A percentile compares a stretch with the other conserved stretches of the same genome.
These are phyloP conservation scores for Parathielavia hyrcaniae DNA, from an alignment of 495 filamentous ascomycete species.

Conservation along the genomic window DNA sequence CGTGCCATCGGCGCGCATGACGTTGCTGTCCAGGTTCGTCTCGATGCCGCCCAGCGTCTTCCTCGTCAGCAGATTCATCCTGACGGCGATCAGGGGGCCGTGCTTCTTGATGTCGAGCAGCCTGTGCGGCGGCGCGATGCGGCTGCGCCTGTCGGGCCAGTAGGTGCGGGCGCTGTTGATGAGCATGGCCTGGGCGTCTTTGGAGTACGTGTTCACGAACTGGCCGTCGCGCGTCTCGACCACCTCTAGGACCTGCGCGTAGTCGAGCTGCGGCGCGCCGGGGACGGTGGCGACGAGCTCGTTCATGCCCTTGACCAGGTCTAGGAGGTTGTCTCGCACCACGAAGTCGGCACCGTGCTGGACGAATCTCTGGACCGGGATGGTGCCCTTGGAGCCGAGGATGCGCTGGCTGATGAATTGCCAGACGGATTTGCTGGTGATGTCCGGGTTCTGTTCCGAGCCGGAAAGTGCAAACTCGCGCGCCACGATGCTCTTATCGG, in stretches of 20 bases:
- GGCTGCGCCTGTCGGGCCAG: slow-evolving; percentile 40
- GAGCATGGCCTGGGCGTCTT: slow-evolving; percentile 49
- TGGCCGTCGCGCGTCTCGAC: slow-evolving; percentile 45
- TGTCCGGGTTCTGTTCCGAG: slow-evolving; percentile 50
- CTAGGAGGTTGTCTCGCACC: slow-evolving; percentile 41
- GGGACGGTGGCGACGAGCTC: slow-evolving; percentile 31
- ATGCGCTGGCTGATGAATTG: slow-evolving; percentile 41
- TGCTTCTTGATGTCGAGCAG: slow-evolving; percentile 40
- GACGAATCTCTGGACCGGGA: slow-evolving; percentile 46
- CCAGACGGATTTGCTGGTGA: slow-evolving; percentile 48
- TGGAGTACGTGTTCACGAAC: slow-evolving; percentile 44
- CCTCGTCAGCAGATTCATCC: slow-evolving; percentile 47
- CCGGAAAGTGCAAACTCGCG: slow-evolving; percentile 50
- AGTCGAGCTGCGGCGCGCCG: slow-evolving; percentile 36
- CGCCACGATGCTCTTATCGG: slow-evolving; percentile 46
- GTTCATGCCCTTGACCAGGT: slow-evolving; percentile 47
- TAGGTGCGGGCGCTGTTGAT: slow-evolving; percentile 46
- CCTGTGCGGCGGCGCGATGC: slow-evolving; percentile 42
- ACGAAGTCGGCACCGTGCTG: slow-evolving; percentile 47
- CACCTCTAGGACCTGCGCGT: slow-evolving; percentile 32
- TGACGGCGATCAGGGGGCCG: slow-evolving; percentile 46
- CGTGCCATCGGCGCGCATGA: slow-evolving; percentile 39
- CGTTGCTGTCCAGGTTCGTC: slow-evolving; percentile 46
- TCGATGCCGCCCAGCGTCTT: slow-evolving; percentile 51
- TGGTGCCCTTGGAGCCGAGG: slow-evolving; percentile 42